Percentiles rank a stretch among this genome's conserved stretches.
Evolutionary conservation across 805 yeast species (phyloP).

Genomic region (Cyberlindnera xishuangbannaensis): DNA sequence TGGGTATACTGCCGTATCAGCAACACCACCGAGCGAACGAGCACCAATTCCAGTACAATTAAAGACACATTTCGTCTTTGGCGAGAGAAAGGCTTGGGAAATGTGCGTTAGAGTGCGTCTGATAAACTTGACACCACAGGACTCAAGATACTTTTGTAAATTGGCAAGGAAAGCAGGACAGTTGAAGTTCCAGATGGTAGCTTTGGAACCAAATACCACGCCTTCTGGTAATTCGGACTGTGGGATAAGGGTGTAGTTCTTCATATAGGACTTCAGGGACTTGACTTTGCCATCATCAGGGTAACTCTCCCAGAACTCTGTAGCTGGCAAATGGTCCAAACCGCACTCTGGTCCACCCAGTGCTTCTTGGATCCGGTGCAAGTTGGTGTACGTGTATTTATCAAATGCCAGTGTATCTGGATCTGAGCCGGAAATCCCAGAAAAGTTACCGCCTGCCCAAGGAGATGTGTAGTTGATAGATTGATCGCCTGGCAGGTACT

Average conservation of each 20-base stretch:
- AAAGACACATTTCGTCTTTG: slow-evolving; percentile 40
- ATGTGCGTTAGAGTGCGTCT: slow-evolving; percentile 46
- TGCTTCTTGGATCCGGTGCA: slow-evolving; percentile 35
- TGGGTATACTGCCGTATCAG: slow-evolving; percentile 58
- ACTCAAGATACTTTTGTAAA: slow-evolving; percentile 38
- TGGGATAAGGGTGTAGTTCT: slow-evolving; percentile 36
- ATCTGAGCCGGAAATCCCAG: slow-evolving; percentile 57
- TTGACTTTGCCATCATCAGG: slow-evolving; percentile 43
- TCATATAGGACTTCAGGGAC: slow-evolving; percentile 43
- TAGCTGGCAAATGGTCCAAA: slow-evolving; percentile 46
- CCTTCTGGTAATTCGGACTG: slow-evolving; percentile 42
- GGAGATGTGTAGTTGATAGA: slow-evolving; percentile 74
- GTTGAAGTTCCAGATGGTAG: slow-evolving; percentile 64
- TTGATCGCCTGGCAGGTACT: slow-evolving; percentile 73
- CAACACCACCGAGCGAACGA: slow-evolving; percentile 54
- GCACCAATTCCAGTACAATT: slow-evolving; percentile 80
- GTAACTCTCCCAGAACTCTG: slow-evolving; percentile 50
- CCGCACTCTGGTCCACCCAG: slow-evolving; percentile 48
- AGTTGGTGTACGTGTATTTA: slow-evolving; percentile 47
- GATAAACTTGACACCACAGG: slow-evolving; percentile 45
- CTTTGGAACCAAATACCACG: slow-evolving; percentile 46
- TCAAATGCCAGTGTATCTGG: slow-evolving; percentile 45
- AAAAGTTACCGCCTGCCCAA: slow-evolving; percentile 68
- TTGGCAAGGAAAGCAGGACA: slow-evolving; percentile 55
- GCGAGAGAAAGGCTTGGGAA: slow-evolving; percentile 41